Evolutionary conservation across 371 early-diverging fungal genomes (phyloP), one percentile per base, ranked within the genome.

Genomic region (Rhizomucor pusillus): DNA sequence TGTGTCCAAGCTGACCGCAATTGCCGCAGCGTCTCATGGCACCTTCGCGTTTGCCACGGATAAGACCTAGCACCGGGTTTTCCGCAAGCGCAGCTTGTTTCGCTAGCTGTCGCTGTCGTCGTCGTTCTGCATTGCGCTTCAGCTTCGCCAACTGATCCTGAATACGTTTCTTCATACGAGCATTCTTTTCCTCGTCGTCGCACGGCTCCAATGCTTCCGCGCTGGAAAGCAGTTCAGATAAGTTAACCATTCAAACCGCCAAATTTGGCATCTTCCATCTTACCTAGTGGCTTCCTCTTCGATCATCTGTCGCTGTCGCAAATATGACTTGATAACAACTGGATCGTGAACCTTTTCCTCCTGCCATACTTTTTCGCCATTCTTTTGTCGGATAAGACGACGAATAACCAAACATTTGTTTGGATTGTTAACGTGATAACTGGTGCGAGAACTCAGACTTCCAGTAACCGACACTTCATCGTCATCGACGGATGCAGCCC

Each of bases 251-350:
- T n/a, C n/a, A n/a, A n/a, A n/a, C n/a, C n/a, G n/a, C n/a, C n/a
- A 11, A 33, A 5, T n/a, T 19, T 19, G 14, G 33, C 9, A 20
- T 41, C 12, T 20, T 36, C 19, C 20, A 7, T n/a, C 9, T 43
- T 70, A 71, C 73, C 65, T 73, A 36, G 67, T 71, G 0, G 82
- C 68, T 50, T 80, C 75, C 58, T 85, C 86, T 60, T 92, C 92
- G 62, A 95, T 92, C 58, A 89, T 71, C 49, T 85, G 83, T 5
- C 93, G 80, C 40, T 92, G 91, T 13, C 91, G 80, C 58, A 92
- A 63, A 50, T 97, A 97, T 14, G 91, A 90, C 54, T 93, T 91
- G 48, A 95, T 90, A 0, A 97, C 94, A 1, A 87, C 82, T 16
- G 84, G 79, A 55, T 95, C 93, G 5, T 81, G 85, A 18, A 97